Evolutionary conservation across 371 early-diverging fungal genomes (phyloP).

Genomic region (Mycotypha africana): DNA sequence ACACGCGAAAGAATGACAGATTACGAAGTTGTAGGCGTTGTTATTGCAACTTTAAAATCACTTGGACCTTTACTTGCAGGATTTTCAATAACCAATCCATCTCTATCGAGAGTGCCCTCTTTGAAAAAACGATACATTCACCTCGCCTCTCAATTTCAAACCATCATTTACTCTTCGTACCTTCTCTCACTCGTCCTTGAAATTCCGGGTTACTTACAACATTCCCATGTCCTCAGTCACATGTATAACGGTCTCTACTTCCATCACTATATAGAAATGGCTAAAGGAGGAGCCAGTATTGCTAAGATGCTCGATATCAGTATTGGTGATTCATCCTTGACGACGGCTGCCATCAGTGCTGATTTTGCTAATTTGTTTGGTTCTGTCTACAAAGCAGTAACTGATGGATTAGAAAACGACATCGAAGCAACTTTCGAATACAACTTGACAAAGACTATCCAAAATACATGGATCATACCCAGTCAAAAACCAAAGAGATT

Average conservation of each 20-base stretch:
- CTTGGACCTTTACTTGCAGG: constrained; percentile 17
- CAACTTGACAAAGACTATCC: constrained; percentile 3
- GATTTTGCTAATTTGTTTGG: constrained; percentile 3
- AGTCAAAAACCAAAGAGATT: constrained; percentile 17
- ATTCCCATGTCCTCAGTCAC: constrained; percentile 6
- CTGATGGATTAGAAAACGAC: constrained; percentile 7
- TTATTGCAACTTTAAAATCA: constrained; percentile 22
- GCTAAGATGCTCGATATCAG: constrained; percentile 17
- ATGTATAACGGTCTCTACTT: constrained; percentile 20
- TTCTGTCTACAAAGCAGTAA: constrained; percentile 12
- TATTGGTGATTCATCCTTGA: no score
- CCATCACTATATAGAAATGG: constrained; percentile 23
- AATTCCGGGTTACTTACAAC: constrained; percentile 4
- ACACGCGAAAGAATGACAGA: constrained; percentile 11
- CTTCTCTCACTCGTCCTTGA: constrained; percentile 26
- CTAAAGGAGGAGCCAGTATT: constrained; percentile 22
- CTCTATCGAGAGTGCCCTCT: constrained; percentile 9
- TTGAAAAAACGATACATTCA: constrained; percentile 29
- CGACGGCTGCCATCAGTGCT: constrained; percentile 2
- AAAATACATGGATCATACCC: constrained; percentile 9
- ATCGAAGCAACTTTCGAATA: constrained; percentile 23
- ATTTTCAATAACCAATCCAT: neutral
- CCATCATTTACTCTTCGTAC: constrained; percentile 25
- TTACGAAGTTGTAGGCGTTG: constrained; percentile 31
- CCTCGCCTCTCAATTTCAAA: constrained; percentile 34